A percentile compares a stretch with the other conserved stretches of the same genome.
Evolutionary conservation across 805 yeast species (phyloP).

Genomic region (Yamadazyma nakazawae): DNA sequence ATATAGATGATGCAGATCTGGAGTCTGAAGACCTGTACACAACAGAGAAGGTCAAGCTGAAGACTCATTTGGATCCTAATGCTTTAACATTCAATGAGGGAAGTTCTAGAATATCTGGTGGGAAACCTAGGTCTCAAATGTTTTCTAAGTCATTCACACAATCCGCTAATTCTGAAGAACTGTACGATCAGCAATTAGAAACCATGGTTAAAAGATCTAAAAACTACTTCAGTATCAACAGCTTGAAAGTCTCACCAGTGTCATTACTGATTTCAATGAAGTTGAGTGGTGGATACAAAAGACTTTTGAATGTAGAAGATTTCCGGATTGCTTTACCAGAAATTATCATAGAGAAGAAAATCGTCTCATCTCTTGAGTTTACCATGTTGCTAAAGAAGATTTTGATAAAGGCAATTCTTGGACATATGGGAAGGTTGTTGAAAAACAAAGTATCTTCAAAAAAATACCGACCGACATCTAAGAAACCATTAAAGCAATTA

Average conservation of each 20-base stretch:
- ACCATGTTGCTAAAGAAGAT: conserved; percentile 30
- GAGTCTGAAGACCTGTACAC: neutral
- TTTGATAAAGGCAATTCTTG: conserved; percentile 29
- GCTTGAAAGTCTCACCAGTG: conserved; percentile 39
- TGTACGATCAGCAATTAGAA: conserved; percentile 30
- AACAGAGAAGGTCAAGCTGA: neutral
- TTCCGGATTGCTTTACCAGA: conserved; percentile 34
- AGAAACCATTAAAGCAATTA: conserved; percentile 21
- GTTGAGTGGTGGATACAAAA: conserved; percentile 30
- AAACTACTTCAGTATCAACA: conserved; percentile 63
- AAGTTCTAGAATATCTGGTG: neutral
- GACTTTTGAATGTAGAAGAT: conserved; percentile 36
- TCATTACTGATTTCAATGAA: conserved; percentile 34
- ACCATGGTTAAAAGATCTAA: conserved; percentile 77
- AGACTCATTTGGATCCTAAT: neutral
- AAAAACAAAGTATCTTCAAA: conserved; percentile 27
- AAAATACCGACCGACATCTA: conserved; percentile 4
- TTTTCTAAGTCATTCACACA: conserved; percentile 7
- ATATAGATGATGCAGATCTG: conserved; percentile 10
- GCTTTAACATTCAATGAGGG: neutral
- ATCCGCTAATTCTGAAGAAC: conserved; percentile 12
- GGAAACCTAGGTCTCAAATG: neutral
- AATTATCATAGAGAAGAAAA: conserved; percentile 25
- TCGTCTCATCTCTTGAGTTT: conserved; percentile 35
- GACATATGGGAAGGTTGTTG: conserved; percentile 35